Evolutionary conservation across 257 asterid genomes (phyloP).

Genomic region (Solanum chiquidenum): DNA sequence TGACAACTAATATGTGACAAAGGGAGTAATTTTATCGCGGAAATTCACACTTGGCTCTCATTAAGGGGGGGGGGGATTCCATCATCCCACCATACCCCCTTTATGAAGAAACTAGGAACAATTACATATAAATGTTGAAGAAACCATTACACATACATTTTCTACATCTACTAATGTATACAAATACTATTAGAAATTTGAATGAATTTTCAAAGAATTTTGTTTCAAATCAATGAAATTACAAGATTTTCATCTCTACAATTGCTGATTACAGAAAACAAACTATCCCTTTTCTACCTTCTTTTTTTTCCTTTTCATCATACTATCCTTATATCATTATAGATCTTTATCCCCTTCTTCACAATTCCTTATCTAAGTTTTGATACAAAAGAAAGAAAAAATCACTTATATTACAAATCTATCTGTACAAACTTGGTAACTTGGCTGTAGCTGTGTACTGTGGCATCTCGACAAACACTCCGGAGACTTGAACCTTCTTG

Average conservation of each 20-base stretch:
- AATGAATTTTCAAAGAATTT: neutral
- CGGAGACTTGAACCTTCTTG: neutral
- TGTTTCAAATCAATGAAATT: neutral
- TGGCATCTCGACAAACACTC: neutral
- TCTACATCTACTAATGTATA: neutral
- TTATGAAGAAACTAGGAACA: neutral
- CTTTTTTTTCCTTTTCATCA: neutral
- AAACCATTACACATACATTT: neutral
- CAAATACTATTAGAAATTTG: neutral
- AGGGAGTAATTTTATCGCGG: neutral
- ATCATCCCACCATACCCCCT: neutral
- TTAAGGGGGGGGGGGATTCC: neutral
- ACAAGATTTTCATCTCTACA: slow-evolving; percentile 3
- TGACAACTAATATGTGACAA: neutral
- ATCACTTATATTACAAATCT: slow-evolving; percentile 3
- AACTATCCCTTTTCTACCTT: neutral
- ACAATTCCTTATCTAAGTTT: neutral
- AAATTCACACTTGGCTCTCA: neutral
- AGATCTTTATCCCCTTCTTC: neutral
- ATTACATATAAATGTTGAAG: neutral
- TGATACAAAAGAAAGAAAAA: neutral
- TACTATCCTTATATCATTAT: neutral
- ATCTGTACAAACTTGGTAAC: slow-evolving; percentile 3
- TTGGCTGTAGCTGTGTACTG: neutral
- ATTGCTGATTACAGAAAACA: slow-evolving; percentile 1